Conservation (phyloP, 2,329 filamentous ascomycete species). For the Ambrosiella beaveri region DNA sequence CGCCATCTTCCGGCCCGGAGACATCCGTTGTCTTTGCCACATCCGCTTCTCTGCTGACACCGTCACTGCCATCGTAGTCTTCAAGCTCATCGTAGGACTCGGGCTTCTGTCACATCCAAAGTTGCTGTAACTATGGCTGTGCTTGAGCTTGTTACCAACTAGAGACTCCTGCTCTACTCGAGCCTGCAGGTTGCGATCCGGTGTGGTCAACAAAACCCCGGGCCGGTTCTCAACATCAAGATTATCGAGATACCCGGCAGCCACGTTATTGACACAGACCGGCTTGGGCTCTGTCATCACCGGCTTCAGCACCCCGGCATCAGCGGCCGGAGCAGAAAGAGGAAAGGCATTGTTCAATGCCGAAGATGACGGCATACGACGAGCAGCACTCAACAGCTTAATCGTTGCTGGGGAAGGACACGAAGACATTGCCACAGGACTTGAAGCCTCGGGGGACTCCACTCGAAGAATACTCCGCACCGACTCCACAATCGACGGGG, state of each 20-base stretch:
- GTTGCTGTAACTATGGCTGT: not conserved
- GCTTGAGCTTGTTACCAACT: not conserved
- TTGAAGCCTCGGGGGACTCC: not conserved
- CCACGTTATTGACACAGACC: not conserved
- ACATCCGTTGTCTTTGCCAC: constrained; percentile 5
- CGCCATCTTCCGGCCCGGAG: constrained; percentile 9
- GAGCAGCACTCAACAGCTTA: too few species aligned
- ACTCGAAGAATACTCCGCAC: not conserved
- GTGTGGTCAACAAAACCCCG: not conserved
- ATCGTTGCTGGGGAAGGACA: not conserved
- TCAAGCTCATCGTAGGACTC: not conserved
- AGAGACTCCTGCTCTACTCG: not conserved
- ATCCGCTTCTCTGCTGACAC: not conserved
- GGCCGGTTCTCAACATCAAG: constrained; percentile 5
- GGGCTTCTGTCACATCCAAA: not conserved
- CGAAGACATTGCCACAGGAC: not conserved
- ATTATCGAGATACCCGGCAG: not conserved
- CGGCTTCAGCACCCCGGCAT: not conserved
- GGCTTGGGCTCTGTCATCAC: too few species aligned
- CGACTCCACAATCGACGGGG: constrained; percentile 7
- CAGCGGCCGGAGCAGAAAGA: not conserved
- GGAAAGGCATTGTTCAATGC: not conserved
- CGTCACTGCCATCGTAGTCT: not conserved
- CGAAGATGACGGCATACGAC: too few species aligned
- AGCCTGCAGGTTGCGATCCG: not conserved